Evolutionary conservation across 2,329 filamentous ascomycete genomes (phyloP), one percentile per base, ranked within the genome.

Genomic region (Pyrenophora tritici-repentis): DNA sequence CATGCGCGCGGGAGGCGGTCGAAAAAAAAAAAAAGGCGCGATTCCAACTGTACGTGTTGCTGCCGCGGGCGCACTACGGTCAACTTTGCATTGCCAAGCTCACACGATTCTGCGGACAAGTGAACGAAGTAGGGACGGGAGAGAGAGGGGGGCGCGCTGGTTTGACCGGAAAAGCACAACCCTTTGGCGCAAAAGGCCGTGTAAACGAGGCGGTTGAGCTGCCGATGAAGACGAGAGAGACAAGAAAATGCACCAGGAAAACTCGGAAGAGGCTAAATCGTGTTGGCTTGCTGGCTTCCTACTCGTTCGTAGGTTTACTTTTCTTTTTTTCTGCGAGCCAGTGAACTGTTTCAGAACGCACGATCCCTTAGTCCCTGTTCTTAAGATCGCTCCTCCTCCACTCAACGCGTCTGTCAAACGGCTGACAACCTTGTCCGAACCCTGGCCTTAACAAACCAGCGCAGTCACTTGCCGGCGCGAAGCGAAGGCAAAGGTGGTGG

Each of bases 351-450:
- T 17, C 22, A 35, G 26, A 38, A 38, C 37, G 35, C 26, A 26
- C 16, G 18, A 38, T 45, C 34, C 24, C 17, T 20, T 8, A 18
- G 7, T 13, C 18, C 33, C 40, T 39, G 42, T 16, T 14, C 35
- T 32, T n/a, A 38, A 35, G 42, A 45, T 45, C 26, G 26, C 26
- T 29, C 26, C 42, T 24, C 42, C 42, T 45, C 42, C 42, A 45
- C 42, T 16, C 22, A 17, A 31, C 24, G 26, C 22, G 26, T 37
- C 26, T 37, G 8, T 36, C 9, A 13, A 38, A 45, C 38, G 42
- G 17, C 16, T 33, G 16, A 29, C 4, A 42, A 36, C 42, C 42
- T 37, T 45, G 42, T 45, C n/a, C 2, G 22, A 24, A 24, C 26
- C 26, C 26, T 29, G 26, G 4, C 13, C 26, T 29, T 29, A 29